Base-by-base conservation (phyloP, 345 rosid genomes). In the Clarkia xantiana region DNA sequence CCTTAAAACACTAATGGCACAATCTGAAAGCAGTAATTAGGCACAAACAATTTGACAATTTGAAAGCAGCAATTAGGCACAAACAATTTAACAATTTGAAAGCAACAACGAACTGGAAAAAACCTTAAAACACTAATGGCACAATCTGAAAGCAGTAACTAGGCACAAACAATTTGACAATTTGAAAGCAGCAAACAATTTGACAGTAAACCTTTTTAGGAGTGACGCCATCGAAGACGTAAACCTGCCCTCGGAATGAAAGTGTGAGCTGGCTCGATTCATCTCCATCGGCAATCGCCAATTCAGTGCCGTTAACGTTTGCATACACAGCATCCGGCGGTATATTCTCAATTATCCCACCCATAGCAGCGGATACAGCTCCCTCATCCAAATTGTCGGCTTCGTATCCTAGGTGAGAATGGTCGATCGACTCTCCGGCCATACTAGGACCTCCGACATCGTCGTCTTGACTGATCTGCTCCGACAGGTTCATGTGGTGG, bases 181-280 rank as follows among this genome's bases (percentile, higher is more conserved):
- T 2, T 11, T 1, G 18, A 18, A 11, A 5, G 34, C 45, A n/a
- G n/a, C n/a, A n/a, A n/a, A 52, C 45, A 40, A 20, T 40, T 40
- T 17, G 40, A n/a, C 10, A 53, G 34, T 11, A 9, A 7, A 57
- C 61, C 61, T 57, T 57, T 19, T 57, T 40, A 10, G 61, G 53
- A 1, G 61, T 40, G 10, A 57, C 54, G 8, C 53, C 53, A 19
- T 57, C 61, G 34, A 57, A 57, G 14, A 57, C 54, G 41, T 57
- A 57, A 41, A 57, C 61, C 53, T 57, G 53, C 29, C 61, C 61
- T 14, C 47, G 39, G 43, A 57, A 57, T 11, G 61, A 57, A 14
- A 57, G 47, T 22, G 61, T 57, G 25, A 57, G 61, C 53, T 48
- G 54, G 25, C 52, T 56, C 19, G 60, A 47, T 12, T 40, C 53